A percentile compares a stretch with the other conserved stretches of the same genome.
Evolutionary conservation across 2,329 filamentous ascomycete species (phyloP).

Genomic region (Nothophoma quercina): DNA sequence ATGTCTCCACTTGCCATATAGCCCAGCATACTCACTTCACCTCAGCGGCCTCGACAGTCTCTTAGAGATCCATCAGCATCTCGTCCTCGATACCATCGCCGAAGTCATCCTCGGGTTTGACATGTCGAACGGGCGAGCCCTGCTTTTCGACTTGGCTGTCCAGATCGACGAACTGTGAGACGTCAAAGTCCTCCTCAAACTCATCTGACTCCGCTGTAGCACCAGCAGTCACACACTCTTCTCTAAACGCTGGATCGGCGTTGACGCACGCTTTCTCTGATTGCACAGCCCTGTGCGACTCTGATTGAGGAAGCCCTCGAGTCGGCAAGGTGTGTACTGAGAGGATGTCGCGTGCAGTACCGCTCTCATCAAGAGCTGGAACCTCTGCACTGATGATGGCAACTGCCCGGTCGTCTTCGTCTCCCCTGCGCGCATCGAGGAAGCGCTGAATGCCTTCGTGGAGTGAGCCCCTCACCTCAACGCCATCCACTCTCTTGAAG

Average conservation of each 20-base stretch:
- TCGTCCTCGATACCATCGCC: constrained; percentile 31
- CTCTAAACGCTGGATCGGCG: not conserved
- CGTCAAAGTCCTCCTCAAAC: not conserved
- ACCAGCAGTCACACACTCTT: not conserved
- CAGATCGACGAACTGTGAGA: not conserved
- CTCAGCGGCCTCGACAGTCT: not conserved
- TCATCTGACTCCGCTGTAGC: not conserved
- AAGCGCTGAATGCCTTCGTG: constrained; percentile 24
- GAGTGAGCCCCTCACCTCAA: constrained; percentile 19
- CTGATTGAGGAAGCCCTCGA: too few species aligned
- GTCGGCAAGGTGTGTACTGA: too few species aligned
- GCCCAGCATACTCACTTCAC: not conserved
- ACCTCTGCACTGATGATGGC: too few species aligned
- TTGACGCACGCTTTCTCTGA: too few species aligned
- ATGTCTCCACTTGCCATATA: not conserved
- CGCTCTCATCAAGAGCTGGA: too few species aligned
- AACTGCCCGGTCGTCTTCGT: constrained; percentile 1
- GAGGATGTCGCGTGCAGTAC: too few species aligned
- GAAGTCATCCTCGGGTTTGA: constrained; percentile 5
- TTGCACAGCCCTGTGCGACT: too few species aligned
- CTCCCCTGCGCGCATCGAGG: constrained; percentile 2
- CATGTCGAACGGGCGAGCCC: not conserved
- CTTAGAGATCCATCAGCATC: constrained; percentile 36
- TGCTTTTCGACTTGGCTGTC: not conserved
- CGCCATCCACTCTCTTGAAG: constrained; percentile 15